These are phyloP conservation scores for Dendrobium officinale DNA, from an alignment of 106 monocot species.

Conservation along the genomic window DNA sequence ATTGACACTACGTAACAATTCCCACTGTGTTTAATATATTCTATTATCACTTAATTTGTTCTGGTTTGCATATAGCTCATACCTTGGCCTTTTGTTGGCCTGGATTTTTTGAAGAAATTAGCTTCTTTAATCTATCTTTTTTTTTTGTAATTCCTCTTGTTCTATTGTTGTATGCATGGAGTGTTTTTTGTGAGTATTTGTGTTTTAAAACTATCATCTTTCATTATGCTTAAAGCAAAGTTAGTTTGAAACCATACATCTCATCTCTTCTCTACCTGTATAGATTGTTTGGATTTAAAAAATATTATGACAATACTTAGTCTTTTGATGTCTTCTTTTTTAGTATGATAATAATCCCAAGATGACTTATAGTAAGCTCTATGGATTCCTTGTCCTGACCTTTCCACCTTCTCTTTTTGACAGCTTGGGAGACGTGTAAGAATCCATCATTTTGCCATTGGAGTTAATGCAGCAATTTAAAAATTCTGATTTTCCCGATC, in stretches of 20 bases:
- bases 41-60: neutral
- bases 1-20: no score
- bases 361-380: neutral
- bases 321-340: neutral
- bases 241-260: neutral
- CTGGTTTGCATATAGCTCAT: neutral
- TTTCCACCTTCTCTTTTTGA: neutral
- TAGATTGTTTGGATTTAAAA: neutral
- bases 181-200: neutral
- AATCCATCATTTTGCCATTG: slow-evolving; percentile 67
- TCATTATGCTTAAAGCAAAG: neutral
- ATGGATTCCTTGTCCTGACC: neutral
- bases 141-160: neutral
- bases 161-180: neutral
- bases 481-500: slow-evolving; percentile 78
- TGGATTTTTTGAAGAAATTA: neutral
- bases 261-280: neutral
- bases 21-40: neutral
- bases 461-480: slow-evolving; percentile 97
- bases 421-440: slow-evolving; percentile 84
- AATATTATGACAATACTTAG: neutral
- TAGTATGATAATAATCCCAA: neutral
- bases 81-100: neutral
- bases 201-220: neutral
- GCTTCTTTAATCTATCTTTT: neutral